These are phyloP conservation scores for Cucurbita ficifolia DNA, from an alignment of 306 rosid species.

Conservation along the genomic window DNA sequence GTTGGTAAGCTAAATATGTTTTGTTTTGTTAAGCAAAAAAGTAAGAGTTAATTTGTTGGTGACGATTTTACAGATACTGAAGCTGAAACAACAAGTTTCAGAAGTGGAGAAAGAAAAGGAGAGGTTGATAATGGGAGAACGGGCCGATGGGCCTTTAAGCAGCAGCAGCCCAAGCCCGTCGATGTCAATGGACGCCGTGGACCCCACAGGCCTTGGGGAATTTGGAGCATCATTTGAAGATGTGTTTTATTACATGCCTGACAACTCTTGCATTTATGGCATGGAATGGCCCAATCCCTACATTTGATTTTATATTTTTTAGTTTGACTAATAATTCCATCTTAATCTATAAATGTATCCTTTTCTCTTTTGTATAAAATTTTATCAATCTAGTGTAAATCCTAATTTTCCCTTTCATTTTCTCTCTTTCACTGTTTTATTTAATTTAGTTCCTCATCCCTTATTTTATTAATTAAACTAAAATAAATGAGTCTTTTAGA, in stretches of 20 bases:
- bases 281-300: conserved; percentile 56
- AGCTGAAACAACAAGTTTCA: background rate
- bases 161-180: conserved; percentile 10
- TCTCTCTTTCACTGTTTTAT: background rate
- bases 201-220: background rate
- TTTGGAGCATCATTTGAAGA: conserved; percentile 26
- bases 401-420: background rate
- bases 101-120: conserved; percentile 6
- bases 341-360: background rate
- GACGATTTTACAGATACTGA: background rate
- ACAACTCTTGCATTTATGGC: conserved; percentile 23
- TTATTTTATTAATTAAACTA: too few species aligned
- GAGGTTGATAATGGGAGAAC: background rate
- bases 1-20: too few species aligned
- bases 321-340: background rate
- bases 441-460: too few species aligned
- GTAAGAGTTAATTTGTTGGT: background rate
- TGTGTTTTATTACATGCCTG: conserved; percentile 31
- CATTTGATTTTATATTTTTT: conserved; percentile 7
- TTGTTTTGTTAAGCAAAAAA: too few species aligned
- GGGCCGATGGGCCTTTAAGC: background rate
- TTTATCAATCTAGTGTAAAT: background rate
- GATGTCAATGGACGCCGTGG: background rate
- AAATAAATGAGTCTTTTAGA: too few species aligned
- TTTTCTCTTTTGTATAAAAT: background rate